Evolutionary conservation across 371 early-diverging fungal species (phyloP), one percentile per base, ranked within the genome.

Genomic region (Zopfochytrium polystomum): DNA sequence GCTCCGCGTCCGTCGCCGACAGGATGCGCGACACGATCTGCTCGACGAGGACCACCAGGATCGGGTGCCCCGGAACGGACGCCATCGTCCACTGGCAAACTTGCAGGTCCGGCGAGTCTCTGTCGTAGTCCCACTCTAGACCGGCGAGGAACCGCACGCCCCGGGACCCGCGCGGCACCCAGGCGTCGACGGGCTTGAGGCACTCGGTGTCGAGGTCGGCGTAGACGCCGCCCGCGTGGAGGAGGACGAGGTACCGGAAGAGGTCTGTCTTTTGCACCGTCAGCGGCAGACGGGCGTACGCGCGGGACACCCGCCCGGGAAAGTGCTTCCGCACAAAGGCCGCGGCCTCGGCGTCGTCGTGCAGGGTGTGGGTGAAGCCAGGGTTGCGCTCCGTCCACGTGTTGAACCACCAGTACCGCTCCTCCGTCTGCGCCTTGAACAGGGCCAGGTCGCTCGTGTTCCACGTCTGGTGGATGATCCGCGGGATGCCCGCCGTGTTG

Each of bases 31-130:
- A n/a, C 9, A 43, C 13, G 27, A 60, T 60, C 11, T 47, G 38
- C 9, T 32, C 30, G 13, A 60, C 15, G 15, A 29, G 15, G 1
- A 6, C 13, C 2, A 13, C 7, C 15, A 60, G 30, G 18, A 29
- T 27, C 11, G 60, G 60, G 31, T 60, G 60, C 3, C 26, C n/a
- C 1, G 60, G 42, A 30, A 22, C 18, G 1, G 60, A 51, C 11
- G 52, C 60, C 42, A 60, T 52, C 5, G 60, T 60, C 60, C 60
- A 60, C 32, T 60, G 60, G 0, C 38, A 26, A 4, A 60, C 42
- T 29, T 60, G 60, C 9, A 34, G 57, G 13, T 43, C 11, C 31
- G 25, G 26, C 44, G 50, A 60, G 5, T 9, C 7, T 42, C 15
- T 43, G 3, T 33, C 55, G 2, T 33, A 9, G 11, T 13, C n/a